Conservation (phyloP, 176 grass and related monocot species). For the Oryza meyeriana region DNA sequence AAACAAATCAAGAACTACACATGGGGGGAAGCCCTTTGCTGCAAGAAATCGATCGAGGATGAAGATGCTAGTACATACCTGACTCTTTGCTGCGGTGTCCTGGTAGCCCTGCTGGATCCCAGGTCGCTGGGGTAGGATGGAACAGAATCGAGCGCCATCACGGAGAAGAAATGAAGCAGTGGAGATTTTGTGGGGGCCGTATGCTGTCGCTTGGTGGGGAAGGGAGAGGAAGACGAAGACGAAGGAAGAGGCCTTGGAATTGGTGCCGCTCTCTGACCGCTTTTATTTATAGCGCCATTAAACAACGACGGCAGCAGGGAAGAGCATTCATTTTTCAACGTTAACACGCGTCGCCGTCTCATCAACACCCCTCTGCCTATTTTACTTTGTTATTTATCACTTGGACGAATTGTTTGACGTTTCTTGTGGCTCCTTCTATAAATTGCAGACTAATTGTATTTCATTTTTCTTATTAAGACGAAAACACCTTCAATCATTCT, state of each 20-base stretch:
- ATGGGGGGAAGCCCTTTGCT: not conserved
- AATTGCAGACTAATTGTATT: too few relatives aligned
- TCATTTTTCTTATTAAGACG: too few relatives aligned
- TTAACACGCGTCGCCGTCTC: constrained; percentile 47
- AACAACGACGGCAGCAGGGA: constrained; percentile 34
- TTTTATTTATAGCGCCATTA: constrained; percentile 47
- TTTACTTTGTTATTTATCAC: too few relatives aligned
- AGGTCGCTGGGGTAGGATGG: constrained; percentile 17
- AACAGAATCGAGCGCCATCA: constrained; percentile 47
- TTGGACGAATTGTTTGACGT: too few relatives aligned
- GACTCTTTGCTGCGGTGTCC: constrained; percentile 36
- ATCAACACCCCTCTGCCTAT: too few relatives aligned
- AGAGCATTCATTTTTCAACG: constrained; percentile 22
- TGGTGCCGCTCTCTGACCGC: constrained; percentile 15
- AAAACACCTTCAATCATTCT: too few relatives aligned
- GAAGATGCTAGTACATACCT: constrained; percentile 5
- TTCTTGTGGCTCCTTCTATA: too few relatives aligned
- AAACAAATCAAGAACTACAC: not conserved
- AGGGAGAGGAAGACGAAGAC: not conserved
- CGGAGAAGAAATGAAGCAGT: not conserved
- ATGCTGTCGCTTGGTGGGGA: not conserved
- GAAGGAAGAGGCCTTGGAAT: not conserved
- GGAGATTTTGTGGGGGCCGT: not conserved
- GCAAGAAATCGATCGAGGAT: too few relatives aligned
- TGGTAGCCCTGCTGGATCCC: constrained; percentile 22